Evolutionary conservation across 805 yeast genomes (phyloP), one percentile per base, ranked within the genome.

Genomic region (Spathaspora gorwiae): DNA sequence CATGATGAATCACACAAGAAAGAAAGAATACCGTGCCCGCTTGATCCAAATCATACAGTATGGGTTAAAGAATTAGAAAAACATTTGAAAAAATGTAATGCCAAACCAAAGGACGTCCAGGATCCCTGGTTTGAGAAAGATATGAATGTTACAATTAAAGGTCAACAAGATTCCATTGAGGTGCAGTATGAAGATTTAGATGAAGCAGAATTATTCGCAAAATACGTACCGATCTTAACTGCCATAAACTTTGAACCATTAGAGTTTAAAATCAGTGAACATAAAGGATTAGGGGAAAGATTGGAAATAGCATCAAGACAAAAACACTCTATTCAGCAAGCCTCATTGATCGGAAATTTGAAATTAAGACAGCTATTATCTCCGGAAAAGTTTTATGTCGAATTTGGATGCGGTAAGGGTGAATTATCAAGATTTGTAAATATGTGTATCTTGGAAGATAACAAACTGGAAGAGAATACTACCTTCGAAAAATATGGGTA

Each of bases 391-490:
- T 64, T 71, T 42, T 79, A 80, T 57, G 59, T 85, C 27, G 97
- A 90, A 62, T 89, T 88, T 69, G 97, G 97, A 0, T 87, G 96
- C 61, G 97, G 97, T 0, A 78, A 90, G 50, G 96, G 87, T 1
- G 97, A 90, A 58, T 72, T 90, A 24, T 76, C 90, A 1, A 64
- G 95, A 47, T 85, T 80, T 54, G 66, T 87, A 10, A 72, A 70
- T 57, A 44, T 59, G 15, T 69, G 75, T 50, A 49, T 66, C 2
- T 46, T 66, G 6, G 50, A 54, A 27, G 69, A 60, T 27, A 24
- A 5, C 10, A 13, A 7, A 6, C 40, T 33, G 45, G 32, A 29
- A 10, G 10, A 24, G 10, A 29, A 34, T 26, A 29, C 13, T 5
- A 12, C 10, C 8, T 13, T 7, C 15, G 41, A 31, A 9, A 8